Conservation (phyloP, 768 basidiomycete species). For the Tricholoma furcatifolium region DNA sequence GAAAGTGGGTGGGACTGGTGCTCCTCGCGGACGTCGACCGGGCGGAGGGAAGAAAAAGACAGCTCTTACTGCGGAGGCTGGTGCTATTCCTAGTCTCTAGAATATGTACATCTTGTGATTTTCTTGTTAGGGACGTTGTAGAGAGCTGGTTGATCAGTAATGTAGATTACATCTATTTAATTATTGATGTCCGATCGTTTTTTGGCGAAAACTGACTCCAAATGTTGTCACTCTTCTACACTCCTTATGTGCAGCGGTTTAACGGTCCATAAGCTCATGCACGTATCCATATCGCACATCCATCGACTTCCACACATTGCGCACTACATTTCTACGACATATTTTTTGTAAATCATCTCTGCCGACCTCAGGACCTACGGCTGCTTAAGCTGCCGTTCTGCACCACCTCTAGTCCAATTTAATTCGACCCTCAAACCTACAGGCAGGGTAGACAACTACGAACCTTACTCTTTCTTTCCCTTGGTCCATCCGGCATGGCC, state of each 20-base stretch:
- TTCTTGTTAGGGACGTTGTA: not conserved
- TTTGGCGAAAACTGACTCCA: constrained; percentile 12
- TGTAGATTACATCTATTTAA: constrained; percentile 7
- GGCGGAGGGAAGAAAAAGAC: constrained; percentile 36
- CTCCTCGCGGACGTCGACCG: constrained; percentile 39
- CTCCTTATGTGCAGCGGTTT: constrained; percentile 17
- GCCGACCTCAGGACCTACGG: not conserved
- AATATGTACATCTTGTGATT: constrained; percentile 8
- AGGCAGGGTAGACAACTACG: constrained; percentile 7
- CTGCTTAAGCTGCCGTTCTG: not conserved
- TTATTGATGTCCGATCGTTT: constrained; percentile 12
- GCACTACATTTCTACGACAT: constrained; percentile 15
- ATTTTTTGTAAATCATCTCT: constrained; percentile 2
- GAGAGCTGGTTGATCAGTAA: not conserved
- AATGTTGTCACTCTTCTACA: constrained; percentile 5
- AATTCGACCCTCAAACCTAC: constrained; percentile 1
- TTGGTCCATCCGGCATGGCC: constrained; percentile 47
- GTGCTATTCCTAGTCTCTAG: not conserved
- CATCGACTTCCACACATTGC: constrained; percentile 7
- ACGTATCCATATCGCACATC: constrained; percentile 9
- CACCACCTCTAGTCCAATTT: not conserved
- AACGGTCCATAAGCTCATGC: constrained; percentile 19
- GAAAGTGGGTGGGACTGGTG: constrained; percentile 33
- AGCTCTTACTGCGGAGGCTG: constrained; percentile 5
- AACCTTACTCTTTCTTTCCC: constrained; percentile 1